Percentiles rank a stretch among this genome's conserved stretches.
Evolutionary conservation across 371 early-diverging fungal species (phyloP).

Genomic region (Quaeritorhiza haematococci): DNA sequence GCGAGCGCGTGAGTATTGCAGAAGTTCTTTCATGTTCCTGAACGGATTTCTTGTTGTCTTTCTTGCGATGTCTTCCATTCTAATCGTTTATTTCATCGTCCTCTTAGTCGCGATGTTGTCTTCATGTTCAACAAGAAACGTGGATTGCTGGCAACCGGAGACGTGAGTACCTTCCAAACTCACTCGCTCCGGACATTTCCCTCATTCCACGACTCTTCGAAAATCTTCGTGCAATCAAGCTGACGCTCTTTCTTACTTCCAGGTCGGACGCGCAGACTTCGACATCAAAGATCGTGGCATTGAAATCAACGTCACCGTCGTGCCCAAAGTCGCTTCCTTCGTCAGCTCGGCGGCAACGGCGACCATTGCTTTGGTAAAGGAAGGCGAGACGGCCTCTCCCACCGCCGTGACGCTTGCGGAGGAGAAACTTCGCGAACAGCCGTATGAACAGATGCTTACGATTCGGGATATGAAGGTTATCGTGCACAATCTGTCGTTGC

Average conservation of each 20-base stretch:
- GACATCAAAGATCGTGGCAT: constrained; percentile 26
- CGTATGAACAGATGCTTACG: neutral
- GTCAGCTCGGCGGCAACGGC: constrained; percentile 2
- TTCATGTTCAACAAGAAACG: constrained; percentile 20
- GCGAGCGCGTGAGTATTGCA: too few species aligned
- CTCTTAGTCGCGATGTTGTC: constrained; percentile 19
- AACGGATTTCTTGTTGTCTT: constrained; percentile 15
- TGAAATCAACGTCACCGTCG: constrained; percentile 13
- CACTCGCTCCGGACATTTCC: too few species aligned
- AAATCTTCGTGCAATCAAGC: too few species aligned
- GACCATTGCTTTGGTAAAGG: neutral
- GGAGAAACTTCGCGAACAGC: neutral
- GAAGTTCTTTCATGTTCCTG: constrained; percentile 11
- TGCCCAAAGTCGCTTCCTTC: neutral
- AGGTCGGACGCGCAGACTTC: constrained; percentile 19
- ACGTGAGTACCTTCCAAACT: too few species aligned
- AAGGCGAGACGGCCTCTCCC: constrained; percentile 8
- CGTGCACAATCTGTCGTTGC: constrained; percentile 27
- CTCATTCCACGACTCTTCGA: too few species aligned
- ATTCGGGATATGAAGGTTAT: constrained; percentile 17
- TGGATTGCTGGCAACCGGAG: constrained; percentile 18
- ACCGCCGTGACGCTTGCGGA: too few species aligned
- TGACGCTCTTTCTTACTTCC: too few species aligned
- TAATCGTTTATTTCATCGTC: too few species aligned
- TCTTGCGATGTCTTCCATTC: constrained; percentile 9